A percentile compares a stretch with the other conserved stretches of the same genome.
These are phyloP conservation scores for Anthracocystis panici-leucophaei DNA, from an alignment of 1,284 basidiomycete genomes.

Conservation along the genomic window DNA sequence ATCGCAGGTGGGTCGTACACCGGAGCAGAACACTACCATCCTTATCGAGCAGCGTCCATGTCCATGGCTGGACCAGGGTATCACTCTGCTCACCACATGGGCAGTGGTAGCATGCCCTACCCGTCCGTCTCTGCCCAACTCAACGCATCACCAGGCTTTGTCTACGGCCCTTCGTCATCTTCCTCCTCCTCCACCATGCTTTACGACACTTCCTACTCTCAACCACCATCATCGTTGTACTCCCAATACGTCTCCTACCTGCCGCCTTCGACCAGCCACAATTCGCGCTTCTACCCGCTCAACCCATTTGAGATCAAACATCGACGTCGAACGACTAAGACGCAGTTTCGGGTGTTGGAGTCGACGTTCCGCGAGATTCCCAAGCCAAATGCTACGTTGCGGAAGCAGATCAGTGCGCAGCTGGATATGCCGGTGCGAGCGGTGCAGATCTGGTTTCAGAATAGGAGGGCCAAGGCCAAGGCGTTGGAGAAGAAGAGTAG, in stretches of 20 bases:
- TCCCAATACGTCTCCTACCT: slow-evolving; percentile 39
- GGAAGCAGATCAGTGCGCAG: slow-evolving; percentile 56
- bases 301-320: slow-evolving; percentile 66
- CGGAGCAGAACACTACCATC: slow-evolving; percentile 21
- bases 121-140: slow-evolving; percentile 7
- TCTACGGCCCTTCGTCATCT: slow-evolving; percentile 24
- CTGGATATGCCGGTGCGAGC: slow-evolving; percentile 60
- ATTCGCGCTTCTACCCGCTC: slow-evolving; percentile 43
- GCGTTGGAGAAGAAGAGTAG: slow-evolving; percentile 46
- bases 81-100: slow-evolving; percentile 5
- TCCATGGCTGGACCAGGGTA: slow-evolving; percentile 1
- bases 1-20: not conserved
- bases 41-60: slow-evolving; percentile 19
- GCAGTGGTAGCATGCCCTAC: not conserved
- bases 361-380: slow-evolving; percentile 58
- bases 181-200: slow-evolving; percentile 8
- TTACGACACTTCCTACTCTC: slow-evolving; percentile 8
- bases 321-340: slow-evolving; percentile 60
- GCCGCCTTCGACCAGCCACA: slow-evolving; percentile 17
- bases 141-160: slow-evolving; percentile 14
- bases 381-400: slow-evolving; percentile 56
- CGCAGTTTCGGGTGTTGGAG: slow-evolving; percentile 61
- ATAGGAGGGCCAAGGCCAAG: slow-evolving; percentile 62
- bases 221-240: slow-evolving; percentile 6
- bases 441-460: slow-evolving; percentile 64